Conservation (phyloP, 495 filamentous ascomycete genomes). For the Xylaria sp. region DNA sequence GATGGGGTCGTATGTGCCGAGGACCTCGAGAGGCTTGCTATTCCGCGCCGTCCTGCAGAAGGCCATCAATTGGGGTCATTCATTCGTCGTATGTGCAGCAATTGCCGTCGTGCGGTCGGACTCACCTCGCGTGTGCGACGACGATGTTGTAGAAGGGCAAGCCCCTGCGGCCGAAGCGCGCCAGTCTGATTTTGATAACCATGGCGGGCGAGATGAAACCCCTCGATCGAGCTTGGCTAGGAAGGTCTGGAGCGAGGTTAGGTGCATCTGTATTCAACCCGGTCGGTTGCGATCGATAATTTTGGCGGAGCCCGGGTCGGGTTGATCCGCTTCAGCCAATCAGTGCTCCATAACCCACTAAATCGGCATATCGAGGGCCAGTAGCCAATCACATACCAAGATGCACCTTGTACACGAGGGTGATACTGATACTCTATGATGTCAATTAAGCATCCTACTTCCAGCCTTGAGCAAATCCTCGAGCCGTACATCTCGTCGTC, state of each 20-base stretch:
- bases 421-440: constrained; percentile 29
- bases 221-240: not conserved
- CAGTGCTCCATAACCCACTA: constrained; percentile 6
- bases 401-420: constrained; percentile 17
- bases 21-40: constrained; percentile 88
- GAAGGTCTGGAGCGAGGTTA: not conserved
- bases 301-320: constrained; percentile 34
- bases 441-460: constrained; percentile 27
- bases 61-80: constrained; percentile 25
- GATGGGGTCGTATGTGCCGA: constrained; percentile 92
- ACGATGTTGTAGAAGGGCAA: constrained; percentile 96
- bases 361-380: constrained; percentile 10
- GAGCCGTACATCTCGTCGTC: not conserved
- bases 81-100: not conserved
- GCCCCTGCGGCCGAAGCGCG: constrained; percentile 90
- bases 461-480: constrained; percentile 17
- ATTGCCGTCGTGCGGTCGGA: constrained; percentile 24
- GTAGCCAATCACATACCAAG: constrained; percentile 29
- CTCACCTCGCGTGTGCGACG: constrained; percentile 91
- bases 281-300: constrained; percentile 33
- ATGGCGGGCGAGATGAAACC: constrained; percentile 56
- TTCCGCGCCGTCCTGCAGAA: constrained; percentile 73
- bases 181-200: constrained; percentile 91
- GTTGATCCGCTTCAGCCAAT: constrained; percentile 44
- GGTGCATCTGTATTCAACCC: not conserved